phyloP scores from a whole-genome alignment of 1,139 yeast species.

The Geotrichum aggregatum region DNA sequence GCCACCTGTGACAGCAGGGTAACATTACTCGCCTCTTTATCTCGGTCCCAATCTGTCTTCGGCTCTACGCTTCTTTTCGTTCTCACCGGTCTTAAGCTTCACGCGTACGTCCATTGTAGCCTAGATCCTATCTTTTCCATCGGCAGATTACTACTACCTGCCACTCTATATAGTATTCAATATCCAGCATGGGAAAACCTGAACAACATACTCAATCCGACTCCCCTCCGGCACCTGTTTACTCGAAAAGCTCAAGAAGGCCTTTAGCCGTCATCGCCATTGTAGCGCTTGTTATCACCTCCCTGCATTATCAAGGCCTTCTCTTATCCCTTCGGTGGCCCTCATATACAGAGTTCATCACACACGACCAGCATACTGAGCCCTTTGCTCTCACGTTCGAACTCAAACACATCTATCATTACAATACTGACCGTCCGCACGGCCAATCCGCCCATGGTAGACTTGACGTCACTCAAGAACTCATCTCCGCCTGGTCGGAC shows the following conservation, averaged over 20 bases:
- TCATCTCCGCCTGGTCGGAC: background rate
- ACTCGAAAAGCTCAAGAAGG: background rate
- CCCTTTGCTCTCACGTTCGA: conserved; percentile 7
- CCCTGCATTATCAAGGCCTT: background rate
- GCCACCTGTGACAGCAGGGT: too few relatives aligned
- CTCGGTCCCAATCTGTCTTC: background rate
- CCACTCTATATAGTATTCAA: background rate
- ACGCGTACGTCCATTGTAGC: too few relatives aligned
- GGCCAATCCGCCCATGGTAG: conserved; percentile 14
- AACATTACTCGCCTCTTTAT: background rate
- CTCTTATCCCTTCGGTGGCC: too few relatives aligned
- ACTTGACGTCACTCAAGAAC: conserved; percentile 12
- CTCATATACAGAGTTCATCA: too few relatives aligned
- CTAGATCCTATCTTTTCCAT: background rate
- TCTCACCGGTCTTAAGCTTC: background rate
- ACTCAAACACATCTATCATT: conserved; percentile 18
- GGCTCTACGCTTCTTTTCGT: too few relatives aligned
- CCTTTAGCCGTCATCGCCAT: background rate
- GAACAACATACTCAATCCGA: background rate
- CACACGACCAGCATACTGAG: background rate
- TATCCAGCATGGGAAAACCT: conserved; percentile 10
- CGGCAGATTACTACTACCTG: background rate
- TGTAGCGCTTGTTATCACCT: background rate
- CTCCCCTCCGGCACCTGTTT: background rate
- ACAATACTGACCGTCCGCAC: conserved; percentile 18